Evolutionary conservation across 1,139 yeast species (phyloP).

Genomic region (Keqinozyma sinolaborantium): DNA sequence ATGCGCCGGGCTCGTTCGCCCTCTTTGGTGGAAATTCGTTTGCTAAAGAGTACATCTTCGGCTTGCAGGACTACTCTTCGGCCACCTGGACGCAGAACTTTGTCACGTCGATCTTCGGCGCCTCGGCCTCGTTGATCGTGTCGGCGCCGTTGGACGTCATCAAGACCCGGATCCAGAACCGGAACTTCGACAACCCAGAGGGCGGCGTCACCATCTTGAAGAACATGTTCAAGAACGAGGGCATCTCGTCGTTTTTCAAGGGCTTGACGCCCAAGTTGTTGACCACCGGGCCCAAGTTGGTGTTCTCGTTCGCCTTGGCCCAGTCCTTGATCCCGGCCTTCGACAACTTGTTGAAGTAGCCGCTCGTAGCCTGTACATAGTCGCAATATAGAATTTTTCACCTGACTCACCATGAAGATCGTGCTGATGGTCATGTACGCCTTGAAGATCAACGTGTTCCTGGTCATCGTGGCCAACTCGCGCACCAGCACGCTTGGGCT

Average conservation of each 20-base stretch:
- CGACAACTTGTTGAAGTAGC: slow-evolving; percentile 56
- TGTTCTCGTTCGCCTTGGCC: slow-evolving; percentile 93
- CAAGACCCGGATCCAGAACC: slow-evolving; percentile 97
- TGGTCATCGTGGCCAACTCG: slow-evolving; percentile 32
- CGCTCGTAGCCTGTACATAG: slow-evolving; percentile 9
- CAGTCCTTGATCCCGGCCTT: slow-evolving; percentile 95
- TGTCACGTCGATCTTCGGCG: slow-evolving; percentile 95
- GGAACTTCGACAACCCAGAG: slow-evolving; percentile 93
- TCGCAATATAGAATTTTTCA: not conserved
- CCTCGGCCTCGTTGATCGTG: slow-evolving; percentile 93
- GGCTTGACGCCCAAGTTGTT: slow-evolving; percentile 94
- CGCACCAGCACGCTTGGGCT: slow-evolving; percentile 31
- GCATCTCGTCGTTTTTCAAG: slow-evolving; percentile 87
- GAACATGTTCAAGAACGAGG: slow-evolving; percentile 91
- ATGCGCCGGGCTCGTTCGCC: slow-evolving; percentile 98
- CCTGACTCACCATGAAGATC: slow-evolving; percentile 25
- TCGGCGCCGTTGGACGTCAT: slow-evolving; percentile 98
- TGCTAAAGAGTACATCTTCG: slow-evolving; percentile 93
- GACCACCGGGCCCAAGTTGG: slow-evolving; percentile 98
- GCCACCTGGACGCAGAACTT: slow-evolving; percentile 97
- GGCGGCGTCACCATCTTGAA: slow-evolving; percentile 88
- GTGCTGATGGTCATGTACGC: slow-evolving; percentile 31
- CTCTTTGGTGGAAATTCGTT: slow-evolving; percentile 98
- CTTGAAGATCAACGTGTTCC: slow-evolving; percentile 36
- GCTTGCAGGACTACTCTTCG: slow-evolving; percentile 76